These are phyloP conservation scores for Aspergillus mulundensis DNA, from an alignment of 495 filamentous ascomycete genomes.

Conservation along the genomic window DNA sequence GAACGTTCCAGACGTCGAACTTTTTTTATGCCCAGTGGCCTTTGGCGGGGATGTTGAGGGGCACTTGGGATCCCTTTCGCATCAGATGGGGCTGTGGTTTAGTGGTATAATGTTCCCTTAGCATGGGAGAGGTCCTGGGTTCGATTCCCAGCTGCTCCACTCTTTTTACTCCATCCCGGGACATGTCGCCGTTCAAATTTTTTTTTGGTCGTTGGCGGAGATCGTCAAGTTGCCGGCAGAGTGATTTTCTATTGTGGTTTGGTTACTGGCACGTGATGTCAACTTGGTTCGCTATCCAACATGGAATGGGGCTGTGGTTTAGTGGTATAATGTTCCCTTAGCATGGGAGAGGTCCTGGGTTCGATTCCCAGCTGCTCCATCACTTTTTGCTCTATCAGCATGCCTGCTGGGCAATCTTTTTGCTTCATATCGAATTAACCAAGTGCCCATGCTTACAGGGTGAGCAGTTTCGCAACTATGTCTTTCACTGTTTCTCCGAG, in stretches of 20 bases:
- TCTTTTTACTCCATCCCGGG: slow-evolving; percentile 10
- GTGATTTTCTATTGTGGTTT: too few species aligned
- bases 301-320: slow-evolving; percentile 25
- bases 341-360: slow-evolving; percentile 50
- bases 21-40: background rate
- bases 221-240: too few species aligned
- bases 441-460: too few species aligned
- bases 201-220: too few species aligned
- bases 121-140: slow-evolving; percentile 50
- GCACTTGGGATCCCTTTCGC: background rate
- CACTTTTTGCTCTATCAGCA: background rate
- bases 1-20: background rate
- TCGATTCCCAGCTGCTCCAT: slow-evolving; percentile 48
- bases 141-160: slow-evolving; percentile 48
- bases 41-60: too few species aligned
- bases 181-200: background rate
- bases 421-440: background rate
- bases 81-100: slow-evolving; percentile 25
- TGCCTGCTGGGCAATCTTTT: too few species aligned
- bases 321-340: slow-evolving; percentile 38
- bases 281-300: background rate
- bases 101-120: slow-evolving; percentile 38
- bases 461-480: too few species aligned
- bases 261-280: background rate
- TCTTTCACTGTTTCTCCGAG: too few species aligned